Evolutionary conservation across 169 alveolate genomes (phyloP).

Genomic region (Plasmodium ovale): DNA sequence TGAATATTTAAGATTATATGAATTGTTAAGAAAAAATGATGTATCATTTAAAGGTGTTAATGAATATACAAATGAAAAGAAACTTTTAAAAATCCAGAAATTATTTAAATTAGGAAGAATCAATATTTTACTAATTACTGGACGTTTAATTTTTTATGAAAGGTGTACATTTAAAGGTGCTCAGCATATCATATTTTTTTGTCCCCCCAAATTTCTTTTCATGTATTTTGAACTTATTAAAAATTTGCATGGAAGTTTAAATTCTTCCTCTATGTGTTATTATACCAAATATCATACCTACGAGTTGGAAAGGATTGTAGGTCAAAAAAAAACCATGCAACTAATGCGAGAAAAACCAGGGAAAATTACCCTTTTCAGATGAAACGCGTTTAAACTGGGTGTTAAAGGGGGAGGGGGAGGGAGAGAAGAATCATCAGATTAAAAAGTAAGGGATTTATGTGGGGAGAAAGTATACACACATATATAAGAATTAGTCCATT

Average conservation of each 20-base stretch:
- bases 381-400: background rate
- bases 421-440: no score
- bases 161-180: slow-evolving; percentile 72
- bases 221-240: slow-evolving; percentile 68
- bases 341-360: slow-evolving; percentile 80
- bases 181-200: slow-evolving; percentile 62
- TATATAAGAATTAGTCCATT: no score
- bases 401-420: background rate
- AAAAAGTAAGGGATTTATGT: no score
- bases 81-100: slow-evolving; percentile 40
- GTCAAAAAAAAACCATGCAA: slow-evolving; percentile 64
- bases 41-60: slow-evolving; percentile 67
- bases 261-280: slow-evolving; percentile 78
- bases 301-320: slow-evolving; percentile 84
- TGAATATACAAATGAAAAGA: slow-evolving; percentile 71
- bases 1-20: slow-evolving; percentile 49
- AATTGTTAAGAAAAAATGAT: slow-evolving; percentile 66
- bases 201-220: slow-evolving; percentile 61
- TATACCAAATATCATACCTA: slow-evolving; percentile 82
- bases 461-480: no score
- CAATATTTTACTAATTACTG: slow-evolving; percentile 61
- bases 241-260: slow-evolving; percentile 25
- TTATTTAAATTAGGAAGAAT: slow-evolving; percentile 58
- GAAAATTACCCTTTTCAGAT: slow-evolving; percentile 81
- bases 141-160: slow-evolving; percentile 68